A percentile compares a stretch with the other conserved stretches of the same genome.
phyloP scores from a whole-genome alignment of 148 eudicot species.

The Spergularia marina region DNA sequence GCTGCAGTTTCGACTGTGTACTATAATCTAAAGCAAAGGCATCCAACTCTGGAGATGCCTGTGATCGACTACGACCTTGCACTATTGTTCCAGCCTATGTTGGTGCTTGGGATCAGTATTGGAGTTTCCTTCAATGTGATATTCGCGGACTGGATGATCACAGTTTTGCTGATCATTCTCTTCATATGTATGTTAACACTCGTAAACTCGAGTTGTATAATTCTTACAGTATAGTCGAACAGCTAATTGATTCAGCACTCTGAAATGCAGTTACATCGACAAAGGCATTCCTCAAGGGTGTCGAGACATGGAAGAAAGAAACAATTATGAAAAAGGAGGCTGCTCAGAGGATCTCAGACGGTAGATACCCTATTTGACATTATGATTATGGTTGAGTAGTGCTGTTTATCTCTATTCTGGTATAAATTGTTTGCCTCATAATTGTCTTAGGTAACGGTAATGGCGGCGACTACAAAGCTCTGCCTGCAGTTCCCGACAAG shows the following conservation, averaged over 20 bases:
- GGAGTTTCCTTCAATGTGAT: slow-evolving; percentile 61
- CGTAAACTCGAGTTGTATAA: background rate
- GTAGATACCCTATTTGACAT: slow-evolving; percentile 18
- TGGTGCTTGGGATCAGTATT: slow-evolving; percentile 61
- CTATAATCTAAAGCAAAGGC: slow-evolving; percentile 54
- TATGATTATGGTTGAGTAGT: background rate
- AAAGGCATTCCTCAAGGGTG: slow-evolving; percentile 59
- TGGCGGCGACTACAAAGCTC: slow-evolving; percentile 32
- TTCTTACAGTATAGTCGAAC: background rate
- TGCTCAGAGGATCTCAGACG: slow-evolving; percentile 34
- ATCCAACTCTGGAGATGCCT: slow-evolving; percentile 55
- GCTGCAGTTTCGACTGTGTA: slow-evolving; percentile 58
- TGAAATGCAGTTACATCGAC: slow-evolving; percentile 49
- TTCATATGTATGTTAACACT: slow-evolving; percentile 38
- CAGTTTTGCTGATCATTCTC: slow-evolving; percentile 53
- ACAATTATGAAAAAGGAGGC: slow-evolving; percentile 58
- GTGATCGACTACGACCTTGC: slow-evolving; percentile 63
- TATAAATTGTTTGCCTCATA: background rate
- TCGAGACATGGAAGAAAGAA: slow-evolving; percentile 73
- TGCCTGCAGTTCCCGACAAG: slow-evolving; percentile 34
- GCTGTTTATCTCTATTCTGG: background rate
- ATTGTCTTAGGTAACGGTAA: slow-evolving; percentile 13
- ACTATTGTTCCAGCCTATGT: slow-evolving; percentile 60
- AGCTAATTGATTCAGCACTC: background rate
- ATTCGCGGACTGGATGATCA: slow-evolving; percentile 74